Evolutionary conservation across 139 green algal species (phyloP).

Genomic region (Chloropicon primus): DNA sequence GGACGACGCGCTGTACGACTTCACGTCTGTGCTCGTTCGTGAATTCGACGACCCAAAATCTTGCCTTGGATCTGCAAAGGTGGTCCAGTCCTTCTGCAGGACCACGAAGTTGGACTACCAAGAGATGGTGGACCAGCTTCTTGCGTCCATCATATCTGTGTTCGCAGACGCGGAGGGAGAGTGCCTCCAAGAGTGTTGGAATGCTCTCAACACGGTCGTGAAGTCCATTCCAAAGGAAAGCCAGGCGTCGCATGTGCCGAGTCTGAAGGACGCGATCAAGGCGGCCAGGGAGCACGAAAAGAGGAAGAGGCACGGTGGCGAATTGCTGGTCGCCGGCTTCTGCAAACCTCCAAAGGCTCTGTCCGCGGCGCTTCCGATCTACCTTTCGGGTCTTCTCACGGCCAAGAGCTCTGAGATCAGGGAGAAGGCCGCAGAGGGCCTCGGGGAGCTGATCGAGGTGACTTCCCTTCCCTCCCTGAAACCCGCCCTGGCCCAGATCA

Average conservation of each 20-base stretch:
- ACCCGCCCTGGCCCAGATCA: slow-evolving; percentile 73
- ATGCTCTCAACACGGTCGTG: slow-evolving; percentile 52
- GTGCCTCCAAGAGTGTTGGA: slow-evolving; percentile 30
- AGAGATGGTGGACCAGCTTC: background rate
- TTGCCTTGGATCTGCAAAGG: background rate
- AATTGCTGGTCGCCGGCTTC: slow-evolving; percentile 62
- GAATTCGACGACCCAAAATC: background rate
- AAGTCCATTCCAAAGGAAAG: slow-evolving; percentile 72
- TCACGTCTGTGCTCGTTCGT: background rate
- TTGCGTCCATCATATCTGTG: background rate
- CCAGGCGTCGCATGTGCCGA: slow-evolving; percentile 45
- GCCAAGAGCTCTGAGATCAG: slow-evolving; percentile 12
- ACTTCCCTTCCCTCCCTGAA: slow-evolving; percentile 60
- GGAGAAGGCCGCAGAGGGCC: slow-evolving; percentile 73
- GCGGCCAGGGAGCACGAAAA: slow-evolving; percentile 62
- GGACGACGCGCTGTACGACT: background rate
- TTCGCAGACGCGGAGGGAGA: background rate
- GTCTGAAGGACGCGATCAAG: slow-evolving; percentile 46
- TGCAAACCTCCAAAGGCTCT: slow-evolving; percentile 70
- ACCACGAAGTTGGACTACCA: background rate
- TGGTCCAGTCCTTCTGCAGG: background rate
- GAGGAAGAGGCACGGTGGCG: slow-evolving; percentile 37
- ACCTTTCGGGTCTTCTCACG: slow-evolving; percentile 52
- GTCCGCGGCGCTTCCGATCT: slow-evolving; percentile 78
- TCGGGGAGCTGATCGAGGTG: slow-evolving; percentile 76